Evolutionary conservation across 2,329 filamentous ascomycete species (phyloP).

Genomic region (Sphaceloma murrayae): DNA sequence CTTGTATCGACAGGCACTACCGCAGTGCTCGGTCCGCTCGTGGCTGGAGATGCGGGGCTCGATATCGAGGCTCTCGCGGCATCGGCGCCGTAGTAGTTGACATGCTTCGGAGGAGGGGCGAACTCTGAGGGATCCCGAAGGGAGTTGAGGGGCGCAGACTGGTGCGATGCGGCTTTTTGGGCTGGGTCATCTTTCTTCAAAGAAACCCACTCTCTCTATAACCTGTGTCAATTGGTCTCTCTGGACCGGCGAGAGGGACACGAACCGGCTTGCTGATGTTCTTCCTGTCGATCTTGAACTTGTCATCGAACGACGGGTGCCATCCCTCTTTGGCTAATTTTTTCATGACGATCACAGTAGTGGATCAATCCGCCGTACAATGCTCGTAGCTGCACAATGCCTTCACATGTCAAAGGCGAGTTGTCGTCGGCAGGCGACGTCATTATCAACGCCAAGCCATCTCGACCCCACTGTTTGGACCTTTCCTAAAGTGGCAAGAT

Average conservation of each 20-base stretch:
- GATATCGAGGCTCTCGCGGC: conserved; percentile 28
- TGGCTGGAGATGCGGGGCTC: conserved; percentile 15
- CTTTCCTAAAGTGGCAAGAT: too few species aligned
- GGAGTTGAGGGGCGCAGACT: conserved; percentile 54
- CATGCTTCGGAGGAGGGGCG: conserved; percentile 67
- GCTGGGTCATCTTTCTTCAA: conserved; percentile 36
- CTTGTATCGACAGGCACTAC: conserved; percentile 22
- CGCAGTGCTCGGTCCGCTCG: conserved; percentile 29
- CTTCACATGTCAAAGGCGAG: conserved; percentile 4
- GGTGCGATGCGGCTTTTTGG: conserved; percentile 40
- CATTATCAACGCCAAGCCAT: neutral
- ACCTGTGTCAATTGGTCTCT: neutral
- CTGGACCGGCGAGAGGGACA: conserved; percentile 24
- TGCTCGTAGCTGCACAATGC: too few species aligned
- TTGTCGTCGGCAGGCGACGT: conserved; percentile 8
- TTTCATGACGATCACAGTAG: conserved; percentile 27
- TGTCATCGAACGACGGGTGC: conserved; percentile 34
- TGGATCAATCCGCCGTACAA: too few species aligned
- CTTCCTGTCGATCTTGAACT: conserved; percentile 40
- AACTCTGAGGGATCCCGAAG: conserved; percentile 70
- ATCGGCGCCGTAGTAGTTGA: conserved; percentile 39
- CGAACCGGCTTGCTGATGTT: conserved; percentile 48
- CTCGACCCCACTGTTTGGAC: too few species aligned
- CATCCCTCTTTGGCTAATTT: conserved; percentile 40
- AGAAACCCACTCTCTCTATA: conserved; percentile 50